phyloP scores from a whole-genome alignment of 75 land plant species.

The Cryptomeria japonica region DNA sequence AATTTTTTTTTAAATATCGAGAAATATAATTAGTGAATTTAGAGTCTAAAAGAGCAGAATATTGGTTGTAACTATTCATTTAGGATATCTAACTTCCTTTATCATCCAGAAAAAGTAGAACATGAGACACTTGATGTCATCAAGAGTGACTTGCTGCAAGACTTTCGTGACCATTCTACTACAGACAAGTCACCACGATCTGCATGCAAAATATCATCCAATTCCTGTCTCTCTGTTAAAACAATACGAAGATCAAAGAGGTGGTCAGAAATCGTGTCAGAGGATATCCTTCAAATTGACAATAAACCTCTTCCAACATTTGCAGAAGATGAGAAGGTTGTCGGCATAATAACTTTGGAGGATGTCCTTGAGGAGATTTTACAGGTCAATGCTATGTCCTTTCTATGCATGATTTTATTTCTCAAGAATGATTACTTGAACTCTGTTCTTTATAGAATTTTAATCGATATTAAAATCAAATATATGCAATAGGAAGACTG shows the following conservation, averaged over 20 bases:
- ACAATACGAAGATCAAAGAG: slow-evolving; percentile 13
- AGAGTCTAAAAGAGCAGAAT: neutral
- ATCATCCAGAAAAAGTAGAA: neutral
- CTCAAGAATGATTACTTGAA: neutral
- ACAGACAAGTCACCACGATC: neutral
- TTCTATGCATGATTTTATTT: neutral
- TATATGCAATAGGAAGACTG: neutral
- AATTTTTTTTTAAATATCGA: neutral
- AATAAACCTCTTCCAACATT: slow-evolving; percentile 24
- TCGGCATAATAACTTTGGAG: slow-evolving; percentile 71
- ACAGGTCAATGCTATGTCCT: slow-evolving; percentile 42
- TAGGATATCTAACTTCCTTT: neutral
- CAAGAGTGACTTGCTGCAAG: neutral
- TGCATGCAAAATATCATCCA: neutral
- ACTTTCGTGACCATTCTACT: neutral
- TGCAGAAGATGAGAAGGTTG: slow-evolving; percentile 45
- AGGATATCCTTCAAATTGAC: slow-evolving; percentile 36
- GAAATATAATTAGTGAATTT: neutral
- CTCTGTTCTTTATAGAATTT: neutral
- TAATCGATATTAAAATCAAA: neutral
- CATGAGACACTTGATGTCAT: neutral
- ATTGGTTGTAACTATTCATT: neutral
- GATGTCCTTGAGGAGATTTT: slow-evolving; percentile 86
- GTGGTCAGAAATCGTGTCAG: slow-evolving; percentile 23
- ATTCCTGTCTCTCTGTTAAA: neutral